Percentiles rank a stretch among this genome's conserved stretches.
Evolutionary conservation across 345 rosid species (phyloP).

Genomic region (Citrus maxima): DNA sequence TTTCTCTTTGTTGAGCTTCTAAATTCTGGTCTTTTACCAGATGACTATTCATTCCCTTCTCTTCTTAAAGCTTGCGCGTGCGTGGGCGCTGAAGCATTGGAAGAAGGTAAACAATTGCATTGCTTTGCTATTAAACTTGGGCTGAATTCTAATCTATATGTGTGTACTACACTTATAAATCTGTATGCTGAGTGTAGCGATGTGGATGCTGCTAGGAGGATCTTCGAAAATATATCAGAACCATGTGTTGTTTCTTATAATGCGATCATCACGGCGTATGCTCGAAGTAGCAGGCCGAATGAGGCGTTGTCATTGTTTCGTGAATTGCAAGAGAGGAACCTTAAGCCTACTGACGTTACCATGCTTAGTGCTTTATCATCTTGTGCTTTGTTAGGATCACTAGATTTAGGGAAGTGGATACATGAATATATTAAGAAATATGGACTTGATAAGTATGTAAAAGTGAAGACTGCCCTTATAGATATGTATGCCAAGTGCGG

Average conservation of each 20-base stretch:
- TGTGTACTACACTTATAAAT: slow-evolving; percentile 69
- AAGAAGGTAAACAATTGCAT: slow-evolving; percentile 64
- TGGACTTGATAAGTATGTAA: slow-evolving; percentile 45
- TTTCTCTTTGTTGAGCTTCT: slow-evolving; percentile 45
- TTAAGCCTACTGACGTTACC: slow-evolving; percentile 70
- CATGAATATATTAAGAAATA: slow-evolving; percentile 63
- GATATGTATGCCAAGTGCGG: slow-evolving; percentile 97
- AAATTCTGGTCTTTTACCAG: slow-evolving; percentile 42
- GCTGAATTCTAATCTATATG: slow-evolving; percentile 41
- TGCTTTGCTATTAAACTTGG: slow-evolving; percentile 51
- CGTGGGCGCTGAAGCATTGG: slow-evolving; percentile 34
- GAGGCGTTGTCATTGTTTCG: slow-evolving; percentile 68
- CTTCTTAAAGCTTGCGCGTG: slow-evolving; percentile 58
- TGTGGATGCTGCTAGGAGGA: slow-evolving; percentile 53
- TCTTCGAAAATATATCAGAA: slow-evolving; percentile 50
- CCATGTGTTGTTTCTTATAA: slow-evolving; percentile 75
- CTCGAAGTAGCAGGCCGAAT: slow-evolving; percentile 65
- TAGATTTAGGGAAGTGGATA: slow-evolving; percentile 84
- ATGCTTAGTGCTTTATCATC: slow-evolving; percentile 75
- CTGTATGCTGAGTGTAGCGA: slow-evolving; percentile 65
- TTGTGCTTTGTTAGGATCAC: slow-evolving; percentile 76
- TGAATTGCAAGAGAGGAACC: slow-evolving; percentile 56
- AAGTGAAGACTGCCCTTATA: slow-evolving; percentile 74
- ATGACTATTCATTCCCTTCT: slow-evolving; percentile 66
- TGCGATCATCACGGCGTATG: slow-evolving; percentile 67